phyloP scores from a whole-genome alignment of 2,329 filamentous ascomycete genomes.

The Tolypocladium tropicale region DNA sequence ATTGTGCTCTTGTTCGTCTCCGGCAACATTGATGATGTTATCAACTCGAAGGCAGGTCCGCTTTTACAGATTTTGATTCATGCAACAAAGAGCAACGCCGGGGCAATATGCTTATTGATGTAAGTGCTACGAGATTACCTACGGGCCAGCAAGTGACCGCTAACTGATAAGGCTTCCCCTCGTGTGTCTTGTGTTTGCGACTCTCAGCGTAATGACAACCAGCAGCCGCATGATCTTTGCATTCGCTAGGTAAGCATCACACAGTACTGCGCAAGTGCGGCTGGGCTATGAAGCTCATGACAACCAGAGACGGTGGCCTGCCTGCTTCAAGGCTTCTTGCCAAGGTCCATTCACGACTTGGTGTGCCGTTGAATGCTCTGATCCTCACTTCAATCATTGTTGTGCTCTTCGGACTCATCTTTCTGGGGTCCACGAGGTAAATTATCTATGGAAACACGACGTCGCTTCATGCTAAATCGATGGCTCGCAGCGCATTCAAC shows the following conservation, averaged over 20 bases:
- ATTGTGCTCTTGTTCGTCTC: conserved; percentile 54
- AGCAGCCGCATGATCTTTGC: conserved; percentile 57
- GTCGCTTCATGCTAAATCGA: background rate
- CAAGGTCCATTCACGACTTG: conserved; percentile 48
- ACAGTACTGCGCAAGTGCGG: no score
- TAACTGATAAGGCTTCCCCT: conserved; percentile 33
- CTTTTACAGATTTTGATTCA: conserved; percentile 53
- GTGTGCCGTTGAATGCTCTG: conserved; percentile 57
- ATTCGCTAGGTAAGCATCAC: conserved; percentile 38
- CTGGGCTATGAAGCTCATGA: background rate
- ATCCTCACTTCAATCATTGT: conserved; percentile 50
- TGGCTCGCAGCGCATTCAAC: conserved; percentile 47
- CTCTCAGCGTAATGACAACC: conserved; percentile 55
- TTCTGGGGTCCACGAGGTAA: conserved; percentile 47
- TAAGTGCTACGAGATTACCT: conserved; percentile 17
- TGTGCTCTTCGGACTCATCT: conserved; percentile 59
- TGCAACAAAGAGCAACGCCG: conserved; percentile 50
- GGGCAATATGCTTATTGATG: conserved; percentile 55
- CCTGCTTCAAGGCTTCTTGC: conserved; percentile 51
- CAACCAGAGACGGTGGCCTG: conserved; percentile 47
- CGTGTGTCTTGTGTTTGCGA: conserved; percentile 53
- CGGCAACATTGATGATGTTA: conserved; percentile 44
- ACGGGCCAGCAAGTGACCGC: background rate
- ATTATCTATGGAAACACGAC: background rate
- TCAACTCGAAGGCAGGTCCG: conserved; percentile 44